Evolutionary conservation across 75 land plant genomes (phyloP).

Genomic region (Selaginella moellendorffii): DNA sequence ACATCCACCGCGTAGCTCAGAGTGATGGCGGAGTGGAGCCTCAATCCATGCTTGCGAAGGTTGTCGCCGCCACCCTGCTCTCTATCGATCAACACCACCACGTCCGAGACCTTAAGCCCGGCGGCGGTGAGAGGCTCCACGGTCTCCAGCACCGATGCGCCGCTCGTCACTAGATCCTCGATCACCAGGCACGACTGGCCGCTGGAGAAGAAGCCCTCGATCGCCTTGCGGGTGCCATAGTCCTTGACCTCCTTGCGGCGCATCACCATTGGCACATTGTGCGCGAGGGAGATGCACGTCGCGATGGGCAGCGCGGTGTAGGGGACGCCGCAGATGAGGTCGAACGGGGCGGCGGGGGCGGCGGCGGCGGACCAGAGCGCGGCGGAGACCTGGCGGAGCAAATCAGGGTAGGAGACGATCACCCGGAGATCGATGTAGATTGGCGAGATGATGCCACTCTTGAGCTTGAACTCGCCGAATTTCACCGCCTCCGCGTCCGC

Average conservation of each 20-base stretch:
- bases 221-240: constrained; percentile 72
- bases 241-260: constrained; percentile 91
- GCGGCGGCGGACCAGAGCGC: constrained; percentile 24
- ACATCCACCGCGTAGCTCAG: constrained; percentile 52
- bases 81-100: constrained; percentile 71
- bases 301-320: constrained; percentile 97
- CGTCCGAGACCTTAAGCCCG: constrained; percentile 59
- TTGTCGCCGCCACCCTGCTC: constrained; percentile 85
- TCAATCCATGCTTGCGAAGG: constrained; percentile 48
- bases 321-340: constrained; percentile 89
- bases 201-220: constrained; percentile 49
- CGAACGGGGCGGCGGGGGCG: constrained; percentile 18
- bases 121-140: constrained; percentile 48
- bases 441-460: constrained; percentile 86
- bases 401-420: constrained; percentile 79
- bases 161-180: constrained; percentile 89
- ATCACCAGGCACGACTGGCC: constrained; percentile 52
- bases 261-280: constrained; percentile 81
- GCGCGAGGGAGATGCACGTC: constrained; percentile 42
- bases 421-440: constrained; percentile 93
- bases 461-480: constrained; percentile 90
- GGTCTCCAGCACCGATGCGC: constrained; percentile 85
- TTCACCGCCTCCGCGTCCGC: constrained; percentile 26
- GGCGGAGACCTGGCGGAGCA: constrained; percentile 50
- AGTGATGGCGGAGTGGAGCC: constrained; percentile 52